Percentiles rank a stretch among this genome's conserved stretches.
Evolutionary conservation across 805 yeast species (phyloP).

Genomic region (Vanderwaltozyma polyspora): DNA sequence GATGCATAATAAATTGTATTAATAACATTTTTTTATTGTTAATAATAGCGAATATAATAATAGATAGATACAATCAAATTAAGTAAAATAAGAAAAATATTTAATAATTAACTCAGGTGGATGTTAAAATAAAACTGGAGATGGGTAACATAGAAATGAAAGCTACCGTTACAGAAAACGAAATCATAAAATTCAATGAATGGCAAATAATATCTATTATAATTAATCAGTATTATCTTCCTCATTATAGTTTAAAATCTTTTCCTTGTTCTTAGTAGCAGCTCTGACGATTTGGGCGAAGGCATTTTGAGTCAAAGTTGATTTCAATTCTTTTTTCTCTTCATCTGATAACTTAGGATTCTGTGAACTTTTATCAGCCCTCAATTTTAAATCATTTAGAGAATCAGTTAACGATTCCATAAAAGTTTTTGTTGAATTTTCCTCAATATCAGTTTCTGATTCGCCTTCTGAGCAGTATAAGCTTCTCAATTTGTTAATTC

Average conservation of each 20-base stretch:
- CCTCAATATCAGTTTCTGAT: constrained; percentile 24
- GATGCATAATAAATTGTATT: no score
- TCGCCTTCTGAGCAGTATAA: constrained; percentile 39
- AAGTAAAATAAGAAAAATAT: no score
- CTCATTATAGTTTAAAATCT: constrained; percentile 17
- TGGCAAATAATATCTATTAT: no score
- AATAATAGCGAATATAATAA: no score
- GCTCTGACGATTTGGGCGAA: constrained; percentile 64
- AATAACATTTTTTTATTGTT: no score
- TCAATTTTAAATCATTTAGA: constrained; percentile 6
- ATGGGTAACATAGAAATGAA: no score
- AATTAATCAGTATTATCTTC: no score
- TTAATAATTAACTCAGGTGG: no score
- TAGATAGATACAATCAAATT: no score
- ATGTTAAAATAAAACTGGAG: no score
- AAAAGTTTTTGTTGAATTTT: constrained; percentile 6
- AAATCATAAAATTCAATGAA: no score
- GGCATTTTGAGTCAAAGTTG: constrained; percentile 38
- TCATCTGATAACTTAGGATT: constrained; percentile 7
- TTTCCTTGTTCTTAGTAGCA: constrained; percentile 49
- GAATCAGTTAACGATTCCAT: constrained; percentile 16
- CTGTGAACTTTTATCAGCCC: not conserved
- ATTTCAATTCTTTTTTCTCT: constrained; percentile 21
- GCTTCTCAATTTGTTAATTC: constrained; percentile 58
- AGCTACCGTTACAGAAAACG: no score